A percentile compares a stretch with the other conserved stretches of the same genome.
Conservation (phyloP, 305 asterid genomes). For the Ajuga reptans region DNA sequence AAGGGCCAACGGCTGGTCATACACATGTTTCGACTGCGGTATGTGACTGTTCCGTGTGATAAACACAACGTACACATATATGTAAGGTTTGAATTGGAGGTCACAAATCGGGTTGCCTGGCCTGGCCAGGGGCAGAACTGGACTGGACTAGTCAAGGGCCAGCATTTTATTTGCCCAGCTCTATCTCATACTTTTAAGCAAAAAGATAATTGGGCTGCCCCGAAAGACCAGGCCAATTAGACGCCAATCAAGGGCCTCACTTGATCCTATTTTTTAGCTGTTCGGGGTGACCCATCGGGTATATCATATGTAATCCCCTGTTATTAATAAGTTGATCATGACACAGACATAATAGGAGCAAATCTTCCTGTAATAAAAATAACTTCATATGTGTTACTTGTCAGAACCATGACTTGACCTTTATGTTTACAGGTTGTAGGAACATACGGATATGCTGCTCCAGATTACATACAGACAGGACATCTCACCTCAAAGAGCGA, state of each 20-base stretch:
- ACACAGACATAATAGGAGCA: background rate
- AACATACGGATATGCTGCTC: constrained; percentile 95
- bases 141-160: background rate
- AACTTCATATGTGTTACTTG: background rate
- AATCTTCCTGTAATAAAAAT: background rate
- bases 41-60: constrained; percentile 16
- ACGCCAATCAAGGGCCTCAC: no score
- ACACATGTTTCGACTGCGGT: constrained; percentile 89
- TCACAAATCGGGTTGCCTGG: background rate
- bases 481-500: constrained; percentile 86
- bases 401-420: background rate
- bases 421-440: constrained; percentile 61
- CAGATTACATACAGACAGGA: constrained; percentile 87
- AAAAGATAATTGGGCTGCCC: no score
- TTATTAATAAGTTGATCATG: background rate
- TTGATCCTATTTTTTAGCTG: no score
- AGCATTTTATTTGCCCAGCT: no score
- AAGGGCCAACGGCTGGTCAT: constrained; percentile 65
- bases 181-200: no score
- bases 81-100: background rate
- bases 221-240: no score
- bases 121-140: no score
- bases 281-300: no score
- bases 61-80: background rate
- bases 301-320: background rate